These are phyloP conservation scores for Penicillium sp. DNA, from an alignment of 2,329 filamentous ascomycete genomes.

Conservation along the genomic window DNA sequence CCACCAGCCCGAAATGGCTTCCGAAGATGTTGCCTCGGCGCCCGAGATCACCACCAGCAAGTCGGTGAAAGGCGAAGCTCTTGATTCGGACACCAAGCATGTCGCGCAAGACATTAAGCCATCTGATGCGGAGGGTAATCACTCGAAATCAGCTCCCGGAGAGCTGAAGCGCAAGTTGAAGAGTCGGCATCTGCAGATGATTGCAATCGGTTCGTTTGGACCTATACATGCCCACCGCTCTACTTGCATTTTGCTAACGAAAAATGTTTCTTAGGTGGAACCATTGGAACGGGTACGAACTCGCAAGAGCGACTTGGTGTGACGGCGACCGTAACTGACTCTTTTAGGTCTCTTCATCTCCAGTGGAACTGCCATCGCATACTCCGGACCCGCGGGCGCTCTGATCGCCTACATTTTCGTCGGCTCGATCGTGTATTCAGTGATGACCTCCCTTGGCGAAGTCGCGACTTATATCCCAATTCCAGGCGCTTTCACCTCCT, in stretches of 20 bases:
- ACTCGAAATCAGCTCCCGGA: constrained; percentile 14
- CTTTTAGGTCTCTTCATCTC: constrained; percentile 67
- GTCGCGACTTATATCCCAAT: constrained; percentile 79
- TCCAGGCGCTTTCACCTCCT: constrained; percentile 73
- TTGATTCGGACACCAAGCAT: constrained; percentile 18
- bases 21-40: constrained; percentile 12
- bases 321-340: constrained; percentile 8
- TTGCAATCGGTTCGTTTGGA: constrained; percentile 25
- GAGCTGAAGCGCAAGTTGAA: constrained; percentile 29
- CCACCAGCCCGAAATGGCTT: constrained; percentile 14
- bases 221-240: neutral
- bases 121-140: constrained; percentile 23
- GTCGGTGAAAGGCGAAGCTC: constrained; percentile 16
- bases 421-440: constrained; percentile 70
- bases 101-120: constrained; percentile 18
- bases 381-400: constrained; percentile 65
- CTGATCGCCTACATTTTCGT: constrained; percentile 70
- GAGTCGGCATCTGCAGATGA: constrained; percentile 29
- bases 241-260: constrained; percentile 11
- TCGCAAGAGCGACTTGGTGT: neutral
- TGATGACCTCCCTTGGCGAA: constrained; percentile 68
- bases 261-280: constrained; percentile 18
- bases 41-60: constrained; percentile 5
- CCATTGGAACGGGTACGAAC: constrained; percentile 28
- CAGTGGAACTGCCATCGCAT: constrained; percentile 62